Evolutionary conservation across 306 rosid species (phyloP).

Genomic region (Fragaria nilgerrensis): DNA sequence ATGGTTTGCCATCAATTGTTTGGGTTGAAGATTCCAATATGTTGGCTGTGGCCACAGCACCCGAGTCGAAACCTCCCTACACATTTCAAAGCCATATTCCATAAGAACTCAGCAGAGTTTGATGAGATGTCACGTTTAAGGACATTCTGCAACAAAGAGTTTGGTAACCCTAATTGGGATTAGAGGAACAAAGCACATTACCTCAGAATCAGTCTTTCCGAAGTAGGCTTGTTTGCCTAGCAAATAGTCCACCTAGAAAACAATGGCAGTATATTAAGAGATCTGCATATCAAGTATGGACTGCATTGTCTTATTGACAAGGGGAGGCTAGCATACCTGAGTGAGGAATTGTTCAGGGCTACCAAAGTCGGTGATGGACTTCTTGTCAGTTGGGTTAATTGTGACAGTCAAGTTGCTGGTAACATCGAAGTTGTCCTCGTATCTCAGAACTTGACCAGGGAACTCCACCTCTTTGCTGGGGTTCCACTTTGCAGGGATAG

Average conservation of each 20-base stretch:
- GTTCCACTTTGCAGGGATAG: slow-evolving; percentile 90
- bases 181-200: slow-evolving; percentile 23
- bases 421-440: slow-evolving; percentile 84
- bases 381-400: slow-evolving; percentile 75
- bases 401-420: slow-evolving; percentile 64
- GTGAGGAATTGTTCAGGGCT: slow-evolving; percentile 76
- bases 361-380: slow-evolving; percentile 78
- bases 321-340: slow-evolving; percentile 32
- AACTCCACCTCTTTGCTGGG: slow-evolving; percentile 87
- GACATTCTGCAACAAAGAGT: not conserved
- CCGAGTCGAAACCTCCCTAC: slow-evolving; percentile 91
- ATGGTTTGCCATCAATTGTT: slow-evolving; percentile 46
- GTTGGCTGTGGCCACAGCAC: slow-evolving; percentile 82
- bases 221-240: slow-evolving; percentile 87
- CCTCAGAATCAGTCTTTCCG: slow-evolving; percentile 95
- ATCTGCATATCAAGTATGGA: not conserved
- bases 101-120: slow-evolving; percentile 11
- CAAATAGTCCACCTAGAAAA: slow-evolving; percentile 74
- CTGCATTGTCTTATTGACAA: not conserved
- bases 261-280: not conserved
- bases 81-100: slow-evolving; percentile 21
- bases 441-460: slow-evolving; percentile 84
- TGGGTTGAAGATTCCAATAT: slow-evolving; percentile 48
- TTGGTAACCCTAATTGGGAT: not conserved
- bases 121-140: not conserved